Evolutionary conservation across 805 yeast genomes (phyloP), one percentile per base, ranked within the genome.

Genomic region (Nadsonia fulvescens): DNA sequence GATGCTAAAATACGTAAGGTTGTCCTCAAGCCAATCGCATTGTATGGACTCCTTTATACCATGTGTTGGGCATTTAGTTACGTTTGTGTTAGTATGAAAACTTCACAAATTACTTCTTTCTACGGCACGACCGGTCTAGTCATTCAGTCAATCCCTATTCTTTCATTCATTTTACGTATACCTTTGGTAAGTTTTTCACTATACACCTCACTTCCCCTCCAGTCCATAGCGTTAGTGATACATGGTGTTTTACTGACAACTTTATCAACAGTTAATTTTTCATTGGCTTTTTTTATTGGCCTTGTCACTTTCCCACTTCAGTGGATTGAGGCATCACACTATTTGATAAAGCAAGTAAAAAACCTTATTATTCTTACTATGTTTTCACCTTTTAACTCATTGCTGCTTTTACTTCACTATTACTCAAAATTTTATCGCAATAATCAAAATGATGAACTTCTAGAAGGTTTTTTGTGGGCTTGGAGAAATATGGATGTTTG

Each of bases 211-310:
- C 27, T 22, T 4, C 22, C 31, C 13, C 36, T 63, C 7, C 58
- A 58, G 34, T 44, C 61, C 2, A 31, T 60, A 24, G 57, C 77
- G 3, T 55, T 75, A 18, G 55, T 76, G 18, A 65, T 67, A 26
- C 51, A 75, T 27, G 70, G 92, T 16, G 59, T 81, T 43, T 58
- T 70, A 16, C 57, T 82, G 21, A 66, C 79, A 6, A 67, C 91
- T 0, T 52, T 82, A 21, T 53, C 86, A 28, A 81, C 82, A 34
- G 61, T 86, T 13, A 82, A 89, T 50, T 89, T 83, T 45, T 61
- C 95, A 2, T 57, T 89, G 33, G 78, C 94, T 0, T 59, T 78
- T 26, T 42, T 60, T 4, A 55, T 83, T 31, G 86, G 93, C 1
- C 28, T 79, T 1, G 43, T 66, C n/a, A 66, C 77, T 2, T 52